These are phyloP conservation scores for Ascochyta koolunga DNA, from an alignment of 2,329 filamentous ascomycete genomes.

Conservation along the genomic window DNA sequence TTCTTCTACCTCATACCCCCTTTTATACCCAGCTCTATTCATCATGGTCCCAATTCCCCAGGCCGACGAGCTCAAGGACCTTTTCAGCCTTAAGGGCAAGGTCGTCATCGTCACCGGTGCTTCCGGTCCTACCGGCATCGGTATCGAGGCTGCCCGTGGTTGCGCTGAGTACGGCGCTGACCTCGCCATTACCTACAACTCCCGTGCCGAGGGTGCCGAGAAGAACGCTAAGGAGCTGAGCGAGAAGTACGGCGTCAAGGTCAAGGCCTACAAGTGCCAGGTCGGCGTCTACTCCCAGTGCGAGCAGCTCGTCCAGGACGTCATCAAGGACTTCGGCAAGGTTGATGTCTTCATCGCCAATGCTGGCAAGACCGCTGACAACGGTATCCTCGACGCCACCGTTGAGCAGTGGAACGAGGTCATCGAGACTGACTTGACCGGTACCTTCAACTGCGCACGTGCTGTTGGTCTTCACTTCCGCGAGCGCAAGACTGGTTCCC, in stretches of 20 bases:
- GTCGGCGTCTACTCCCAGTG: conserved; percentile 64
- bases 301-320: conserved; percentile 62
- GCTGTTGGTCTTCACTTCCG: conserved; percentile 83
- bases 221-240: conserved; percentile 68
- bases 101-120: conserved; percentile 60
- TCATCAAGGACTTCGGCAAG: conserved; percentile 72
- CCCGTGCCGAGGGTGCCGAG: conserved; percentile 65
- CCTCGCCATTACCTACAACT: conserved; percentile 71
- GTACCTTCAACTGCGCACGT: conserved; percentile 85
- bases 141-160: conserved; percentile 69
- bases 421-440: conserved; percentile 85
- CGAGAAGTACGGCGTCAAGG: conserved; percentile 67
- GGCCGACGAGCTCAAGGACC: conserved; percentile 63
- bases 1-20: conserved; percentile 16
- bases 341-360: conserved; percentile 73
- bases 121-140: conserved; percentile 70
- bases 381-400: conserved; percentile 71
- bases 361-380: conserved; percentile 72
- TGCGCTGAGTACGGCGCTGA: conserved; percentile 69
- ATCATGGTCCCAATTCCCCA: conserved; percentile 57
- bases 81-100: conserved; percentile 61
- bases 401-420: conserved; percentile 77
- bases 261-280: conserved; percentile 71
- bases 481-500: conserved; percentile 66
- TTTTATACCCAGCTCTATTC: conserved; percentile 54